Base-by-base conservation (phyloP, 1,284 basidiomycete species). In the Gomphus bonarii region DNA sequence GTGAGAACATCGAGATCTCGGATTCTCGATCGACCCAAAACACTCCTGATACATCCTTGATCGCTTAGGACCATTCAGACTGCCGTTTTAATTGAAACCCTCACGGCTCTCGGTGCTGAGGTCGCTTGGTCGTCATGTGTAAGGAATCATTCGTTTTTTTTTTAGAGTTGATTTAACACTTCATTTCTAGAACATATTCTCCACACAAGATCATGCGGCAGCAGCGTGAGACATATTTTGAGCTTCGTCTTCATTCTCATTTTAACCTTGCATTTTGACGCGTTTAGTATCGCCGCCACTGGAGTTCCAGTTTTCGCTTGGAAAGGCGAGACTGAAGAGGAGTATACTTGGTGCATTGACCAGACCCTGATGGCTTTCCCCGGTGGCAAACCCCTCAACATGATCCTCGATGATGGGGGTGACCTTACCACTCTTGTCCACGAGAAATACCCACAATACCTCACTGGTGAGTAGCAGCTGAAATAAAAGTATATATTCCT, bases 251-350 rank as follows among this genome's bases (percentile, higher is more conserved):
- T 11, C 11, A 36, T 36, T 36, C 35, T 16, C 3, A 14, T 1
- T 30, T 54, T 40, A 50, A 50, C 51, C 20, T 43, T 25, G 46
- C 14, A 50, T 20, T 8, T 43, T 20, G 42, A 16, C 42, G 36
- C 49, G 18, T 59, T 52, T 64, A 87, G 87, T 65, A 98, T 99
- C 65, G 95, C 95, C 62, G 95, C 95, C 28, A 97, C 97, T 61
- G 95, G 95, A 66, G 91, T 99, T 58, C 95, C 95, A 65, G 95
- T 99, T 68, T 99, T 86, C 70, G 97, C 95, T 62, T 99, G 95
- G 95, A 99, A 99, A 80, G 97, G 97, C 61, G 95, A 99, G 80
- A 97, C 95, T 59, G 97, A 99, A 73, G 95, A 98, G 75, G 95
- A 99, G 74, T 99, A 98, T 78, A 72, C 77, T 64, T 99, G 97